Evolutionary conservation across 2,329 filamentous ascomycete species (phyloP), one percentile per base, ranked within the genome.

Genomic region (Colletotrichum navitas): DNA sequence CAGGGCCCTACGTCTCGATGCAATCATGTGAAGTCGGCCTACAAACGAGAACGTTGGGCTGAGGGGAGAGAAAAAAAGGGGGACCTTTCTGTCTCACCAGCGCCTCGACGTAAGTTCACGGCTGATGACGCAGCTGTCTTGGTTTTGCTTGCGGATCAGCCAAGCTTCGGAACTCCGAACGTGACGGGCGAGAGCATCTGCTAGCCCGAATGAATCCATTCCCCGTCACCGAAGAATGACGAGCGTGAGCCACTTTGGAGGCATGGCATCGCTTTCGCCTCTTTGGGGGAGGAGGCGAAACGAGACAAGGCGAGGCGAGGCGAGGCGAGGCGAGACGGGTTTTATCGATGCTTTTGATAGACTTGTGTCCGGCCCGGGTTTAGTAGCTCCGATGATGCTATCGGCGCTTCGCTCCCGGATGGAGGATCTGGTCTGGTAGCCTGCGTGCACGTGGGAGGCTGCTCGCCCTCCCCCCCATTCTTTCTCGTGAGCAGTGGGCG

Each of bases 161-260:
- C 54, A 39, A 56, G 54, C 21, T 26, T 56, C 54, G 54, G 54
- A 56, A 56, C 54, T 56, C 54, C 54, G 54, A 56, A 56, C 54
- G 7, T 39, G 34, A 39, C 4, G 34, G 36, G 21, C 32, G 6
- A 55, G 21, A n/a, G 21, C 43, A 45, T 45, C 21, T 34, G 51
- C 10, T 5, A 32, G 12, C 29, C 14, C 32, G 21, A 55, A 12
- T 11, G 21, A 55, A 5, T 52, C n/a, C 10, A 29, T 12, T 11
- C 36, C 14, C 8, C n/a, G 26, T 18, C 12, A 26, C 54, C 34
- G 54, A 39, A 56, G 11, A 18, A 21, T 39, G 54, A 56, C 54
- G 34, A 39, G 21, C 10, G 54, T 26, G 34, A 39, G 16, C 21
- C n/a, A 24, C 34, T 2, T 12, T 10, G 34, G 34, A 6, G 54